Evolutionary conservation across 306 rosid species (phyloP), one percentile per base, ranked within the genome.

Genomic region (Vigna nakashimae): DNA sequence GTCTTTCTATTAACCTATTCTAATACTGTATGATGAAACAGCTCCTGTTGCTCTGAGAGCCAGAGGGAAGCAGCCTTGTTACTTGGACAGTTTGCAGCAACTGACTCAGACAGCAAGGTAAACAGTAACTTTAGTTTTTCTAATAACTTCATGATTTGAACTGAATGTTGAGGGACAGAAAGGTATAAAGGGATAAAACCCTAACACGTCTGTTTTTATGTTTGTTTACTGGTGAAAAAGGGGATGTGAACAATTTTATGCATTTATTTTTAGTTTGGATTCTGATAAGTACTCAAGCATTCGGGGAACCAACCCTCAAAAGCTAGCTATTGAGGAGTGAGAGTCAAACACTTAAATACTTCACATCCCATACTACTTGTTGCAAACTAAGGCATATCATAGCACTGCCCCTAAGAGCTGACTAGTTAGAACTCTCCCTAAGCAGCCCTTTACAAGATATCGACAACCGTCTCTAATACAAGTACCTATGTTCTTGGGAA

Each of bases 21-120:
- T 62, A 58, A 64, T 68, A 45, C 50, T 51, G 74, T 78, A 53
- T 75, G 65, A 67, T 76, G 40, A 53, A 57, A 79, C 90, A 96
- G 98, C 66, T 96, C 99, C 7, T 90, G 92, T 83, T 96, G 99
- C 88, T 84, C 92, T 18, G 99, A 96, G 86, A 96, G 99, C 84
- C 99, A 91, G 86, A 86, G 99, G 77, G 99, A 96, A 84, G 99
- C 99, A 65, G 98, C 99, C 32, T 85, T 96, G 83, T 86, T 96
- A 79, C 93, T 92, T 77, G 99, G 99, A 76, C 99, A 96, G 69
- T 96, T 96, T 85, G 99, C 99, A 12, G 98, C 99, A 16, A 96
- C 99, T 69, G 99, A 96, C 89, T 96, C 98, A 56, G 99, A 92
- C 82, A 90, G 99, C 87, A 96, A 96, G 94, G 99, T 92, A 76